Base-by-base conservation (phyloP, 345 rosid genomes). In the Gossypioides kirkii region DNA sequence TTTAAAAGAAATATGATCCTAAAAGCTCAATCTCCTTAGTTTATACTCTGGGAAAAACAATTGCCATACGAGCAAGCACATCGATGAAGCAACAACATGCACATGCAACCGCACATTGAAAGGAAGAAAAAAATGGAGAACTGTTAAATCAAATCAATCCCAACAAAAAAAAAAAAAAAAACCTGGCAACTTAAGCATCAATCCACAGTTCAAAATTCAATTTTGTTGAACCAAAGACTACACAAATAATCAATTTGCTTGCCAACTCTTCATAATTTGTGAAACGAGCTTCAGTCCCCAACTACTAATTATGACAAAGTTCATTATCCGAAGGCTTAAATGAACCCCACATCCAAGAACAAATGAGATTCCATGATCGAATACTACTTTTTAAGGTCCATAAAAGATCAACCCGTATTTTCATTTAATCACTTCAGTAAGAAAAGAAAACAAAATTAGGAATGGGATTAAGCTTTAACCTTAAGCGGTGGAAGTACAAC, bases 401-500 rank as follows among this genome's bases (percentile, higher is more conserved):
- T 23, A 58, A 58, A 58, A 12, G 3, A 58, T 23, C 38, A 55
- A 22, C 60, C 60, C 60, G 5, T 55, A 52, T 23, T 23, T 13
- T 25, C 12, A 4, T 56, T 13, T 25, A 4, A 11, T 25, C 9
- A 12, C 7, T 25, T 59, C 9, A 26, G 3, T 26, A 59, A 13
- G 10, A 60, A 60, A 20, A 2, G 9, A 1, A 45, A 43, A 23
- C 22, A 66, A 46, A 23, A 23, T 46, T 22, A 25, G 49, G 55
- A 16, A 16, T 0, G 8, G 25, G 58, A 10, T 16, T 12, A 18
- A 4, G 13, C 14, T 14, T 54, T 67, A 46, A 67, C 61, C 62
- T 75, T 80, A 79, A 50, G 87, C 17, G n/a, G 52, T 0, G 17
- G 80, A 8, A 4, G 61, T 22, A 2, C 45, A 54, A 23, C 12